These are phyloP conservation scores for Fusarium acutatum DNA, from an alignment of 2,329 filamentous ascomycete genomes.

Conservation along the genomic window DNA sequence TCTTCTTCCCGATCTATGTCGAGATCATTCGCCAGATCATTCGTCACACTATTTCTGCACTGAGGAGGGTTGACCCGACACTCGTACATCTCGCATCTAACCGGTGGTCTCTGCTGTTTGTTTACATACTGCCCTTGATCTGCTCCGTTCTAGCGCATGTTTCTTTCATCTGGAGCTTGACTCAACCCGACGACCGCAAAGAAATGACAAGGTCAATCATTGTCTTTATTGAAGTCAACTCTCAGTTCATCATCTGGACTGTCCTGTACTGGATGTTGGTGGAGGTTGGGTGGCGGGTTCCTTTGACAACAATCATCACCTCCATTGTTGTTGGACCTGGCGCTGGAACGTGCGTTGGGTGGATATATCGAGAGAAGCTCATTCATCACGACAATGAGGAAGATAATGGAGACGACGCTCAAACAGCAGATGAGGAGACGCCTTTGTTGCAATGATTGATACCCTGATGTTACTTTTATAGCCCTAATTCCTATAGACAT, in stretches of 20 bases:
- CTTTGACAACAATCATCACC: conserved; percentile 43
- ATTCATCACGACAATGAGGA: conserved; percentile 38
- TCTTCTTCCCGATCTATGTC: conserved; percentile 62
- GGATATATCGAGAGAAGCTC: conserved; percentile 51
- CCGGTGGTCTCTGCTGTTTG: conserved; percentile 47
- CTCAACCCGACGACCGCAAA: conserved; percentile 54
- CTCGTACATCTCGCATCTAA: conserved; percentile 56
- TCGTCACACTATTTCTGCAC: conserved; percentile 40
- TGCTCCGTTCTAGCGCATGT: conserved; percentile 55
- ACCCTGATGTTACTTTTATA: not conserved
- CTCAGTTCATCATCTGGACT: conserved; percentile 55
- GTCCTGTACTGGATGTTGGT: conserved; percentile 63
- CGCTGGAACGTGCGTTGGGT: conserved; percentile 49
- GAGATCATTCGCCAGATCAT: conserved; percentile 52
- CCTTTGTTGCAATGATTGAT: conserved; percentile 43
- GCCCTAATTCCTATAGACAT: conserved; percentile 17
- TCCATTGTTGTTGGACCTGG: conserved; percentile 50
- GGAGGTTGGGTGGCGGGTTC: conserved; percentile 57
- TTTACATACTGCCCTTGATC: conserved; percentile 57
- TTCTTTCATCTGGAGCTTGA: conserved; percentile 52
- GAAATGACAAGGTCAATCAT: conserved; percentile 60
- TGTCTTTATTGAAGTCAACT: conserved; percentile 57
- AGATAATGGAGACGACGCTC: not conserved
- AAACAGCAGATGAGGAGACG: conserved; percentile 45
- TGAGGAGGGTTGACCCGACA: conserved; percentile 40